Conservation (phyloP, 495 filamentous ascomycete species). For the Lasiosphaeria hispida region DNA sequence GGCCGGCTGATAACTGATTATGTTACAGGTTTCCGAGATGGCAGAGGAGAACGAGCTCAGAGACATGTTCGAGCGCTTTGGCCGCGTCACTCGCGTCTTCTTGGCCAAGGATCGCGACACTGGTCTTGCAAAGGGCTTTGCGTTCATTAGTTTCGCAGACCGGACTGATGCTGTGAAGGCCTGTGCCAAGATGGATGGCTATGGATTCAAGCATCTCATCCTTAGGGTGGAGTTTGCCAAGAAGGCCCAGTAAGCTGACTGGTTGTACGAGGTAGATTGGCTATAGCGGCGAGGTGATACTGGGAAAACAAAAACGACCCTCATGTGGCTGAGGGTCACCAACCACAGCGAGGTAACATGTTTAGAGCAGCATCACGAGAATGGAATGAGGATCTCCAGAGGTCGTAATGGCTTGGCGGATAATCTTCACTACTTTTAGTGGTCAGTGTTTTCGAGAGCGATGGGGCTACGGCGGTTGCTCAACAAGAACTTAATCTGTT, state of each 20-base stretch:
- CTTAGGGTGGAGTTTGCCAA: constrained; percentile 90
- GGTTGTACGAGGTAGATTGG: neutral
- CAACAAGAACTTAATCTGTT: no score
- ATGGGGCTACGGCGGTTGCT: no score
- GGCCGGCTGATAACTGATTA: constrained; percentile 14
- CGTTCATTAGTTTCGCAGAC: constrained; percentile 94
- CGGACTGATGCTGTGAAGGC: constrained; percentile 83
- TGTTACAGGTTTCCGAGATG: constrained; percentile 83
- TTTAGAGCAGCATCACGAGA: neutral
- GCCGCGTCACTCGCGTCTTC: constrained; percentile 94
- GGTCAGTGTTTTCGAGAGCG: no score
- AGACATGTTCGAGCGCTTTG: constrained; percentile 96
- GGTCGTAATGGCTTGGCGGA: no score
- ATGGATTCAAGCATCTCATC: constrained; percentile 88
- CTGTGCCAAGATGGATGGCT: constrained; percentile 97
- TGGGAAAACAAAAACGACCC: no score
- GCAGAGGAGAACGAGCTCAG: constrained; percentile 92
- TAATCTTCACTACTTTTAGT: no score
- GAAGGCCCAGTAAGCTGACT: constrained; percentile 51
- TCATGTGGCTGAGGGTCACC: no score
- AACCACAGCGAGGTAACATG: neutral
- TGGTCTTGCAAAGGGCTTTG: constrained; percentile 91
- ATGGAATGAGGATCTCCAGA: neutral
- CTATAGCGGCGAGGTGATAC: no score
- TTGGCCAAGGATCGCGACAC: constrained; percentile 96